Conservation (phyloP, 2,329 filamentous ascomycete species). For the Pyricularia sp. region DNA sequence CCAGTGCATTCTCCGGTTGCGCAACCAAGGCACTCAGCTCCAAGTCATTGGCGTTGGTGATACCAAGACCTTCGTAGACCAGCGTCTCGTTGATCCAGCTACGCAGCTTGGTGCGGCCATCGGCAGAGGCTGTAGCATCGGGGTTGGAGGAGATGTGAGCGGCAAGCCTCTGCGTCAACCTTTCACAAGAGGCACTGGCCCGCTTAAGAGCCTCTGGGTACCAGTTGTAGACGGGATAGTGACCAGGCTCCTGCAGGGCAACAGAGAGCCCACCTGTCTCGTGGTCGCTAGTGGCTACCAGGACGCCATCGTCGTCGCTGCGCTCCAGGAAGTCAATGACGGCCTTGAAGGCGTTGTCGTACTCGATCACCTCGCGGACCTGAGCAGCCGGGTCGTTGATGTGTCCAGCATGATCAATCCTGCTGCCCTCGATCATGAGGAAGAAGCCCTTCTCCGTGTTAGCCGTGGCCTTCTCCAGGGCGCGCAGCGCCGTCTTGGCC, state of each 20-base stretch:
- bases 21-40: conserved; percentile 62
- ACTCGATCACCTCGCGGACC: conserved; percentile 89
- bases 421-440: conserved; percentile 93
- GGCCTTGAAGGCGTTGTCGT: conserved; percentile 74
- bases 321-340: conserved; percentile 79
- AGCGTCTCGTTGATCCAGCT: conserved; percentile 61
- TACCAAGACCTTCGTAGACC: conserved; percentile 62
- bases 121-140: neutral
- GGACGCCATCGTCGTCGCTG: conserved; percentile 63
- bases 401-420: conserved; percentile 92
- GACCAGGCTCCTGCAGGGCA: conserved; percentile 51
- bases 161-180: conserved; percentile 54
- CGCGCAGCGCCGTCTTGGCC: conserved; percentile 70
- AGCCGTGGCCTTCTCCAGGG: conserved; percentile 71
- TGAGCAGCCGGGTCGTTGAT: conserved; percentile 76
- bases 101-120: conserved; percentile 25
- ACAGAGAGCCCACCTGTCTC: conserved; percentile 86
- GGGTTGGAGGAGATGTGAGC: conserved; percentile 36
- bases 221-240: conserved; percentile 60
- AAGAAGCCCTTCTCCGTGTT: conserved; percentile 91
- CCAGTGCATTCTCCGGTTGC: conserved; percentile 41
- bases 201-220: conserved; percentile 68
- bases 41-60: conserved; percentile 59
- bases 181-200: conserved; percentile 70
- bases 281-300: conserved; percentile 90